These are phyloP conservation scores for Scolecobasidium constrictum DNA, from an alignment of 2,329 filamentous ascomycete species.

Conservation along the genomic window DNA sequence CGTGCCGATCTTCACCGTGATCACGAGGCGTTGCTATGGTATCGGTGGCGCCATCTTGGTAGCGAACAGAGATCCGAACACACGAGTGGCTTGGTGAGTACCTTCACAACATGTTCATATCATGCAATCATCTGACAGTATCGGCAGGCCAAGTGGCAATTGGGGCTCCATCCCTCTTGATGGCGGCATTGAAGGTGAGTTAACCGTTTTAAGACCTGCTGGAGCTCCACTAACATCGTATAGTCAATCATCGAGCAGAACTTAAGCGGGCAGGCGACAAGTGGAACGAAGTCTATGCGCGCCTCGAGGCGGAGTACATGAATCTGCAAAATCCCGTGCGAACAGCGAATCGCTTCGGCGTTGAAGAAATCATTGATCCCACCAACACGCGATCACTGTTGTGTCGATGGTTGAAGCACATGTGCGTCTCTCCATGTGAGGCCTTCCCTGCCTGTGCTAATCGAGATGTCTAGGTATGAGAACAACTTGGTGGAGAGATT, in stretches of 20 bases:
- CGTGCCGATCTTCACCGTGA: constrained; percentile 51
- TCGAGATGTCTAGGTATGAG: constrained; percentile 5
- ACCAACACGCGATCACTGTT: constrained; percentile 44
- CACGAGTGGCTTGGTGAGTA: constrained; percentile 41
- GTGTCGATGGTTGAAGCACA: constrained; percentile 44
- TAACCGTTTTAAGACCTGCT: constrained; percentile 46
- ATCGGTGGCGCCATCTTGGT: constrained; percentile 56
- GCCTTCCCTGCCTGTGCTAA: too few relatives aligned
- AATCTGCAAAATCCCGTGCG: constrained; percentile 54
- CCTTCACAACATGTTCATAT: neutral
- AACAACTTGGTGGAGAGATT: constrained; percentile 2
- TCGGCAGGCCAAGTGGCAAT: constrained; percentile 44
- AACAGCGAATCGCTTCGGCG: constrained; percentile 53
- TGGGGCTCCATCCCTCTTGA: constrained; percentile 53
- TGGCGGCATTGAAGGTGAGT: constrained; percentile 54
- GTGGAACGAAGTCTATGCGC: constrained; percentile 14
- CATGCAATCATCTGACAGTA: too few relatives aligned
- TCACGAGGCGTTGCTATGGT: constrained; percentile 50
- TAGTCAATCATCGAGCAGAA: constrained; percentile 38
- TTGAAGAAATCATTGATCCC: constrained; percentile 56
- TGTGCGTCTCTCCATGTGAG: constrained; percentile 30
- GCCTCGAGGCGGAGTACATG: neutral
- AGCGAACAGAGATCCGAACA: constrained; percentile 48
- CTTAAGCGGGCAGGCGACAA: constrained; percentile 50
- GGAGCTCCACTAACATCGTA: constrained; percentile 38